Conservation (phyloP, 768 basidiomycete genomes). For the Collybiopsis luxurians region DNA sequence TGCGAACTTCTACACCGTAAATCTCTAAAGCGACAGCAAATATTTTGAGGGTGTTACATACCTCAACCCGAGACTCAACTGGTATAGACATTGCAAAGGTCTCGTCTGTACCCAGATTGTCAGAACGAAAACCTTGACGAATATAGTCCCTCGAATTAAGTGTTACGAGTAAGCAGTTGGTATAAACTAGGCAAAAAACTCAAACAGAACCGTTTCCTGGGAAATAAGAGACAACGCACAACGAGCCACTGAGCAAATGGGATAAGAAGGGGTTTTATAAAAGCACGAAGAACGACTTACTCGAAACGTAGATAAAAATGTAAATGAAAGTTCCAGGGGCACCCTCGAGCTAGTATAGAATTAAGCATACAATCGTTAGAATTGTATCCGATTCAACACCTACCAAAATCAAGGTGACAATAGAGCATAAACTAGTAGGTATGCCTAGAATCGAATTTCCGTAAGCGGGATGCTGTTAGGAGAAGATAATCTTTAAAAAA, state of each 20-base stretch:
- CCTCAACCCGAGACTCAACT: background rate
- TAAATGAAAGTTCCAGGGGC: slow-evolving; percentile 7
- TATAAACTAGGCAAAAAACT: background rate
- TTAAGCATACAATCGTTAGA: background rate
- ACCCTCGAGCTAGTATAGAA: background rate
- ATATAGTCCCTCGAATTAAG: slow-evolving; percentile 9
- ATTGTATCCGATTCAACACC: background rate
- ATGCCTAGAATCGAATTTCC: no score
- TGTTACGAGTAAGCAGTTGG: slow-evolving; percentile 9
- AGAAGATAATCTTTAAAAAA: no score
- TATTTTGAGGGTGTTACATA: background rate
- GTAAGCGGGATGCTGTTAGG: no score
- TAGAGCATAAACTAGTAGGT: slow-evolving; percentile 5
- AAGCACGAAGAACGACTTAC: background rate
- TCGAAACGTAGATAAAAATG: slow-evolving; percentile 6
- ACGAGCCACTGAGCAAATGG: background rate
- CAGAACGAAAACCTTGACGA: slow-evolving; percentile 1
- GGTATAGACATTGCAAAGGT: slow-evolving; percentile 1
- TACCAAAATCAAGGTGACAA: slow-evolving; percentile 6
- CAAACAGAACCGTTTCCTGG: background rate
- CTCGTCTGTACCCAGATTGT: background rate
- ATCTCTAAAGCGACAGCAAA: background rate
- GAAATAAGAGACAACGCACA: background rate
- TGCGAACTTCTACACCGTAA: background rate
- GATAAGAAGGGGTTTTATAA: background rate